Base-by-base conservation (phyloP, 805 yeast species). In the Monosporozyma yasuniensis region DNA sequence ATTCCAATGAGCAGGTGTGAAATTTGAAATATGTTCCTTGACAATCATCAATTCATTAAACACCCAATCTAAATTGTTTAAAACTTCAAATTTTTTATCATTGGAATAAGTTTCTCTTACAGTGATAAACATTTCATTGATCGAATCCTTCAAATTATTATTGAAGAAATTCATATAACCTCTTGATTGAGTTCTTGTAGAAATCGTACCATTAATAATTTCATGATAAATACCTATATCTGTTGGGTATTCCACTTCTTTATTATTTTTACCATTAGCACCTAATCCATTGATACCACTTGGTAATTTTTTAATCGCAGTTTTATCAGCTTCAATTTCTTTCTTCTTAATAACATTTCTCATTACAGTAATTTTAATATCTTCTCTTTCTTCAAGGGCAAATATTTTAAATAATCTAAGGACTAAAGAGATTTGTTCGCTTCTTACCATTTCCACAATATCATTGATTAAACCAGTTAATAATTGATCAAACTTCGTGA, bases 361-460 rank as follows among this genome's bases (percentile, higher is more conserved):
- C 3, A 70, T 60, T 1, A 70, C 66, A 7, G 60, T 62, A 21
- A 72, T 73, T 47, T 82, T 80, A 52, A 81, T 65, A 60, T 93
- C 99, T 60, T 87, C 88, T 27, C 76, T 72, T 55, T 84, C 87
- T 65, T 93, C 99, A 54, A 71, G 74, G 54, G 89, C 95, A 42
- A 93, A 73, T 16, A 93, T 78, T 55, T 87, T 85, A 41, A 88
- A 81, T 44, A 85, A 64, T 48, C 90, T 79, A 35, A 82, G 81
- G 1, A 87, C 80, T 54, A 89, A 70, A 30, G 83, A 79, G 30
- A 69, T 66, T 61, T 90, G 87, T 0, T 80, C 84, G 18, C 77
- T 80, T 49, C 85, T 81, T 4, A 85, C 74, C 18, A 84, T 75
- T 64, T 89, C 97, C 9, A 88, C 79, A 35, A 88, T 59, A 47